A percentile compares a stretch with the other conserved stretches of the same genome.
Evolutionary conservation across 164 flowering plant genomes (phyloP).

Genomic region (Litsea cubeba): DNA sequence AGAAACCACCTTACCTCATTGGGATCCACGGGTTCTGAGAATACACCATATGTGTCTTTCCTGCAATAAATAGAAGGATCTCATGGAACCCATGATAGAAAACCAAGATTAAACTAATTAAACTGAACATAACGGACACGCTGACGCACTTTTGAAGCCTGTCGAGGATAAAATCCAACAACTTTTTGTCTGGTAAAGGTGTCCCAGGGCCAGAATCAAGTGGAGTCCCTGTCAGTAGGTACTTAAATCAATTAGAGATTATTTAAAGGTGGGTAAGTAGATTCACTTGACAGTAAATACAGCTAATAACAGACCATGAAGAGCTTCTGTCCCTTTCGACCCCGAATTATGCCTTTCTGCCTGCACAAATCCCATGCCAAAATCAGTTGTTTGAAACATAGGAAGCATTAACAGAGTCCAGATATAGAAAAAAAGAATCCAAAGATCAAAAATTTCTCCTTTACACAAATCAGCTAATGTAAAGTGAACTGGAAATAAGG

Average conservation of each 20-base stretch:
- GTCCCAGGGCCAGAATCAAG: constrained; percentile 70
- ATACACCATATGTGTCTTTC: constrained; percentile 88
- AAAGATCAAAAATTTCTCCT: background rate
- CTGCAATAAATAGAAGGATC: constrained; percentile 35
- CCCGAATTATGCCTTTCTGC: constrained; percentile 30
- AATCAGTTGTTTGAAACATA: background rate
- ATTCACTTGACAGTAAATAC: background rate
- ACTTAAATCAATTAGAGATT: background rate
- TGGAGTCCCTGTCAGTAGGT: constrained; percentile 50
- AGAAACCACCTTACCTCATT: constrained; percentile 52
- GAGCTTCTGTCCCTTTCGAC: constrained; percentile 51
- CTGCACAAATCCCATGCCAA: constrained; percentile 30
- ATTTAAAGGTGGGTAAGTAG: background rate
- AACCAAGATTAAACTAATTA: constrained; percentile 3
- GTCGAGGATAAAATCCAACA: constrained; percentile 84
- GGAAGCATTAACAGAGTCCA: background rate
- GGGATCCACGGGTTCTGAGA: constrained; percentile 94
- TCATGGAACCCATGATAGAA: constrained; percentile 5
- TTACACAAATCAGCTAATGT: background rate
- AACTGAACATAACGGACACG: background rate
- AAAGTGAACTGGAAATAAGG: background rate
- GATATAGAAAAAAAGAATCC: background rate
- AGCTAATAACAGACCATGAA: constrained; percentile 38
- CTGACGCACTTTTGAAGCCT: constrained; percentile 47
- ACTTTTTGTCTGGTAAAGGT: constrained; percentile 87